These are phyloP conservation scores for Medicago ruthenica DNA, from an alignment of 306 rosid genomes.

Conservation along the genomic window DNA sequence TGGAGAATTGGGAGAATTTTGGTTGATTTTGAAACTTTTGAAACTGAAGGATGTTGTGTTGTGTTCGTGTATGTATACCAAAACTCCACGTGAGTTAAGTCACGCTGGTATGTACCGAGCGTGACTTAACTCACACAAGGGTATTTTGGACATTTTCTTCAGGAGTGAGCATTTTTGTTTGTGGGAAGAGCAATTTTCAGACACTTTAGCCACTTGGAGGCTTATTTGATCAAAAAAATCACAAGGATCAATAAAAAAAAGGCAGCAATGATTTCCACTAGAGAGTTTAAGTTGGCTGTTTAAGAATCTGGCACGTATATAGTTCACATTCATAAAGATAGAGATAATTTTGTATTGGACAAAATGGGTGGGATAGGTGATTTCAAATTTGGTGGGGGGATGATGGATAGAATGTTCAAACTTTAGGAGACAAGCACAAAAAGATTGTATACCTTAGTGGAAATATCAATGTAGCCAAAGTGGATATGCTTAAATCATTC, in stretches of 20 bases:
- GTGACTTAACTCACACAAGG: no score
- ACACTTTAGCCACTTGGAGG: not conserved
- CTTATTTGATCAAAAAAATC: not conserved
- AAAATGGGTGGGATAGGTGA: conserved; percentile 51
- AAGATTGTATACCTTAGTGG: conserved; percentile 46
- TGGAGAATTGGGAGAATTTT: no score
- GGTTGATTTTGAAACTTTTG: no score
- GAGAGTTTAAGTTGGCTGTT: conserved; percentile 34
- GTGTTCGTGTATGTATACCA: no score
- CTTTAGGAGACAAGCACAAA: conserved; percentile 64
- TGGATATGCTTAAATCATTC: conserved; percentile 40
- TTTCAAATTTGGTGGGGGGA: conserved; percentile 39
- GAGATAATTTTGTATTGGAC: conserved; percentile 15
- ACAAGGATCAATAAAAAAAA: not conserved
- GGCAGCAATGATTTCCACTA: not conserved
- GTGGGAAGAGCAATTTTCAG: no score
- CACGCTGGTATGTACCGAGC: no score
- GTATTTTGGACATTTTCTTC: no score
- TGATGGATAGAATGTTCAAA: conserved; percentile 53
- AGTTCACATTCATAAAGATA: conserved; percentile 30
- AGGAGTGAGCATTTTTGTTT: no score
- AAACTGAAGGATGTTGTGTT: no score
- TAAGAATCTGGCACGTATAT: conserved; percentile 20
- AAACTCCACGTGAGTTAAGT: no score
- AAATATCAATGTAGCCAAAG: conserved; percentile 46